Evolutionary conservation across 345 rosid species (phyloP).

Genomic region (Camelina neglecta): DNA sequence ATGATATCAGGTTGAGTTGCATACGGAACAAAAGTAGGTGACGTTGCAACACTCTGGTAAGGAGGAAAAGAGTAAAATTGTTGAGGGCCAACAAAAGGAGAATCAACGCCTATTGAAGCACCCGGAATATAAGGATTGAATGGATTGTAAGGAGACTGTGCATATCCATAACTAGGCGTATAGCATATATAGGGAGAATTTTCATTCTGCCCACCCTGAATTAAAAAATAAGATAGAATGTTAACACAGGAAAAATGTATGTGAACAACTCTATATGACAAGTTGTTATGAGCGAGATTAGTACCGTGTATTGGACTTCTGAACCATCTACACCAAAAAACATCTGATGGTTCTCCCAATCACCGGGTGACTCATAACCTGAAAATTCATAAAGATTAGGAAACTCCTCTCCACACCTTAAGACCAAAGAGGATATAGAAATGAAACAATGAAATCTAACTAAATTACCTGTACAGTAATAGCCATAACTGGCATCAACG

Average conservation of each 20-base stretch:
- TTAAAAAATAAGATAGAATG: neutral
- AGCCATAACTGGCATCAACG: constrained; percentile 72
- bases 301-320: constrained; percentile 70
- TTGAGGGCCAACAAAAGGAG: constrained; percentile 62
- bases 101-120: constrained; percentile 70
- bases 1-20: constrained; percentile 59
- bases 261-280: neutral
- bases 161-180: constrained; percentile 81
- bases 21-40: constrained; percentile 65
- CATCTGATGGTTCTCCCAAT: constrained; percentile 91
- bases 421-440: neutral
- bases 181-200: constrained; percentile 80
- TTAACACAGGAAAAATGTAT: neutral
- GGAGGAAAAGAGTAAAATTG: constrained; percentile 68
- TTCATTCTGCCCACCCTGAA: constrained; percentile 86
- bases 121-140: constrained; percentile 93
- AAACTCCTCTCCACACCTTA: constrained; percentile 9
- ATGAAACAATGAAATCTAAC: neutral
- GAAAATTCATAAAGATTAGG: constrained; percentile 21
- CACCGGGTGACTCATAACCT: constrained; percentile 90
- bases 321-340: constrained; percentile 88
- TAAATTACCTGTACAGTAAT: constrained; percentile 86
- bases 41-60: constrained; percentile 62
- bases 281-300: constrained; percentile 6
- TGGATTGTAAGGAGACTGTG: constrained; percentile 89